A percentile compares a stretch with the other conserved stretches of the same genome.
Conservation (phyloP, 2,329 filamentous ascomycete genomes). For the Epichloe baconii region DNA sequence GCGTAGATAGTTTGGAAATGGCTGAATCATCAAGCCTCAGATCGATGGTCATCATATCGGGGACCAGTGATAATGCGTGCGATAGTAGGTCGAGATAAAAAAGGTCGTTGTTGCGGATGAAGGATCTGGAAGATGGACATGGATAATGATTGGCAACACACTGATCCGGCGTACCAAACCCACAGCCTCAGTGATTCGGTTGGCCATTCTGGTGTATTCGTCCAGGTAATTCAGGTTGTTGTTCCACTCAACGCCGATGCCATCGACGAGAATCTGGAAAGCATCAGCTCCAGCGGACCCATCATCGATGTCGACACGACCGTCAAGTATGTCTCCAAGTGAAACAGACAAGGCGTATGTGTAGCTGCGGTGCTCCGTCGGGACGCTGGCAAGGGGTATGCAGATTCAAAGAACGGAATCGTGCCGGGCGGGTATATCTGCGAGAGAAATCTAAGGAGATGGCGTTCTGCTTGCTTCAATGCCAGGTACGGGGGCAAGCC, state of each 20-base stretch:
- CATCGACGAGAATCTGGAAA: slow-evolving; percentile 44
- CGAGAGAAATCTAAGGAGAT: slow-evolving; percentile 56
- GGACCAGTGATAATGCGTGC: slow-evolving; percentile 47
- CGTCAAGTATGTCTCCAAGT: slow-evolving; percentile 40
- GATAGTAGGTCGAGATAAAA: slow-evolving; percentile 43
- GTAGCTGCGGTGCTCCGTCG: slow-evolving; percentile 46
- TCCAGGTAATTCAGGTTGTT: slow-evolving; percentile 6
- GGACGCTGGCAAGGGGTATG: slow-evolving; percentile 50
- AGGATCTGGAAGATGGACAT: slow-evolving; percentile 27
- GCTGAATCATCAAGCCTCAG: slow-evolving; percentile 39
- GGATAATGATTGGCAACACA: slow-evolving; percentile 44
- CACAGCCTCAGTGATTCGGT: slow-evolving; percentile 43
- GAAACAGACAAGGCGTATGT: slow-evolving; percentile 55
- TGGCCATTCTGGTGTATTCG: slow-evolving; percentile 22
- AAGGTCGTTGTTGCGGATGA: slow-evolving; percentile 10
- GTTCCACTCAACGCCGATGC: slow-evolving; percentile 19
- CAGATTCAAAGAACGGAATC: slow-evolving; percentile 47
- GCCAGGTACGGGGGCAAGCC: slow-evolving; percentile 48
- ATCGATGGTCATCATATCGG: slow-evolving; percentile 52
- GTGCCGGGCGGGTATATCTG: slow-evolving; percentile 41
- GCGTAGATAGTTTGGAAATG: slow-evolving; percentile 35
- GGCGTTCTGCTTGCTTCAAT: slow-evolving; percentile 53
- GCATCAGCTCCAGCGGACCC: slow-evolving; percentile 55
- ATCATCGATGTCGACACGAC: slow-evolving; percentile 46
- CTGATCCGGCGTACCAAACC: slow-evolving; percentile 50